phyloP scores from a whole-genome alignment of 129 eudicot genomes.

The Flaveria ramosissima region DNA sequence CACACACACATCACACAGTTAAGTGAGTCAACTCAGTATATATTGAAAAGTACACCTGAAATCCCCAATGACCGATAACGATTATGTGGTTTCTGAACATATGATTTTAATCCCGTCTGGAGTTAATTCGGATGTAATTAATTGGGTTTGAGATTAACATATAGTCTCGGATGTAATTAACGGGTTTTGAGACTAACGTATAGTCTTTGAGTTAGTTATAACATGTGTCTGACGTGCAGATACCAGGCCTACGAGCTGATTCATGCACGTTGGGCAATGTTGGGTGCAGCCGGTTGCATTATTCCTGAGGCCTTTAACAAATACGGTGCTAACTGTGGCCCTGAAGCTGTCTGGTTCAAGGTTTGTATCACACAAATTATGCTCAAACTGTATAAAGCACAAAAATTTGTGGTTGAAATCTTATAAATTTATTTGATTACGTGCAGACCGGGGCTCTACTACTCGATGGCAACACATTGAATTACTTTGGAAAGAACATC shows the following conservation, averaged over 20 bases:
- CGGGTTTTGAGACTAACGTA: no score
- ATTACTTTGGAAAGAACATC: slow-evolving; percentile 90
- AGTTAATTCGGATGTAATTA: no score
- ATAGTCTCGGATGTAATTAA: no score
- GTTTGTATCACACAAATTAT: slow-evolving; percentile 28
- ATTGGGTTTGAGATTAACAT: no score
- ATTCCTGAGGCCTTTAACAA: slow-evolving; percentile 98
- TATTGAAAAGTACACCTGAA: no score
- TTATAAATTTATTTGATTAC: neutral
- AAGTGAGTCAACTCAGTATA: neutral
- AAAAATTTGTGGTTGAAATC: neutral
- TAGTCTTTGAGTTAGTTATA: neutral
- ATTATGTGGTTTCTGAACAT: no score
- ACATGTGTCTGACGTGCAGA: slow-evolving; percentile 34
- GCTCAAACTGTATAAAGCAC: neutral
- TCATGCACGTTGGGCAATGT: slow-evolving; percentile 98
- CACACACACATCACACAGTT: slow-evolving; percentile 6
- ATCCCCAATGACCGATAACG: no score
- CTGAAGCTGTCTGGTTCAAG: slow-evolving; percentile 99
- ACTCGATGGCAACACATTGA: slow-evolving; percentile 91
- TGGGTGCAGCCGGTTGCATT: slow-evolving; percentile 92
- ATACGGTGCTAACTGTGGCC: slow-evolving; percentile 91
- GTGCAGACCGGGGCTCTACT: slow-evolving; percentile 90
- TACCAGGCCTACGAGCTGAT: slow-evolving; percentile 84
- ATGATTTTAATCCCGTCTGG: no score